Percentiles rank a stretch among this genome's conserved stretches.
Conservation (phyloP, 2,329 filamentous ascomycete genomes). For the Lachnum nothofagi region DNA sequence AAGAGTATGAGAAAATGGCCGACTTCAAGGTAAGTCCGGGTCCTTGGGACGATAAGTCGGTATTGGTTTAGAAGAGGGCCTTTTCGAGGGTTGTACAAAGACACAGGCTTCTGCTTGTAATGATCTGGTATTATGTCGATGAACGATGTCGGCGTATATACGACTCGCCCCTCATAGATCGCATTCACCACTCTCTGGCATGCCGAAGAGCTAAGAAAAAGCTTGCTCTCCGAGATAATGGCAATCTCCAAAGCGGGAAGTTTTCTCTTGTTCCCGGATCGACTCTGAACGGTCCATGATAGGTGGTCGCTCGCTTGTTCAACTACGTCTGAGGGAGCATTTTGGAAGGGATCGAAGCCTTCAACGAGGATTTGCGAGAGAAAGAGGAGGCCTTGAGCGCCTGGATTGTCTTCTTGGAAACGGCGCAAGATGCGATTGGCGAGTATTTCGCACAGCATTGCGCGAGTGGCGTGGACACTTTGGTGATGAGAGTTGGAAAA, state of each 20-base stretch:
- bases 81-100: conserved; percentile 70
- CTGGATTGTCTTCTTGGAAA: conserved; percentile 72
- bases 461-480: conserved; percentile 74
- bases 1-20: conserved; percentile 68
- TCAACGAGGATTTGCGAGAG: conserved; percentile 76
- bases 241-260: conserved; percentile 77
- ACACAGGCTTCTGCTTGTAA: conserved; percentile 79
- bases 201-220: conserved; percentile 69
- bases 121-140: conserved; percentile 80
- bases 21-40: conserved; percentile 69
- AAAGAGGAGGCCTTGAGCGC: conserved; percentile 63
- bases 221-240: conserved; percentile 75
- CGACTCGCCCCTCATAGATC: conserved; percentile 73
- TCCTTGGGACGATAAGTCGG: conserved; percentile 74
- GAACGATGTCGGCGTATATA: conserved; percentile 77
- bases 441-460: conserved; percentile 73
- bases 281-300: conserved; percentile 39
- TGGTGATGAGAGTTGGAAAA: conserved; percentile 70
- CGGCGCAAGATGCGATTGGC: conserved; percentile 72
- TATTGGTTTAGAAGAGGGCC: conserved; percentile 79
- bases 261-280: conserved; percentile 40
- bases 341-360: conserved; percentile 81
- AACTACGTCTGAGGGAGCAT: conserved; percentile 64
- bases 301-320: conserved; percentile 44
- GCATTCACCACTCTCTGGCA: conserved; percentile 78